A percentile compares a stretch with the other conserved stretches of the same genome.
Evolutionary conservation across 108 stramenopile genomes (phyloP).

Genomic region (Nannochloropsis gaditana): DNA sequence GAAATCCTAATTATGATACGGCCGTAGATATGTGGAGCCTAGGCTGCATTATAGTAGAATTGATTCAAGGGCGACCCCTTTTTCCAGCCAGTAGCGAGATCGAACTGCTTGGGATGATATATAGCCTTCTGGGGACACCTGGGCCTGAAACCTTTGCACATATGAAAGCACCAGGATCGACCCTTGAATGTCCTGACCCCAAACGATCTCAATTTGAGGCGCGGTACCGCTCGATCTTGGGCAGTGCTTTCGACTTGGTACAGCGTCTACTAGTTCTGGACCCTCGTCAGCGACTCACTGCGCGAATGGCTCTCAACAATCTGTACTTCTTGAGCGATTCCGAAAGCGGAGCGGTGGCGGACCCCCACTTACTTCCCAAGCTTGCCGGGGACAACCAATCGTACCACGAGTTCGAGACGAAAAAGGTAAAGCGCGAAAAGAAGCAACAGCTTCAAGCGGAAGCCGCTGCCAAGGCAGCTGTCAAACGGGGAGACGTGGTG

Average conservation of each 20-base stretch:
- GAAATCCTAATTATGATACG: conserved; percentile 52
- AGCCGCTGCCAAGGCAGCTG: background rate
- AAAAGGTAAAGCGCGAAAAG: conserved; percentile 25
- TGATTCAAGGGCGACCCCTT: conserved; percentile 63
- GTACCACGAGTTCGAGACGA: conserved; percentile 50
- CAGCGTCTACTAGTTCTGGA: conserved; percentile 38
- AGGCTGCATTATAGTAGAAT: conserved; percentile 67
- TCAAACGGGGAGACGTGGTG: background rate
- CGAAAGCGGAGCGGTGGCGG: background rate
- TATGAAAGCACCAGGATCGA: background rate
- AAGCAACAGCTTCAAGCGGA: conserved; percentile 1
- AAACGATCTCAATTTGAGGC: conserved; percentile 3
- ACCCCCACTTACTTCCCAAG: conserved; percentile 19
- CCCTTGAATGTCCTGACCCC: background rate
- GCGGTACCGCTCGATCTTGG: background rate
- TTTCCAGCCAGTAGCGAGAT: conserved; percentile 66
- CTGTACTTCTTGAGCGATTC: conserved; percentile 23
- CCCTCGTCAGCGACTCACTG: conserved; percentile 36
- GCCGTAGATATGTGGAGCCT: conserved; percentile 65
- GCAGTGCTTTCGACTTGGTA: conserved; percentile 33
- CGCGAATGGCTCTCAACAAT: conserved; percentile 37
- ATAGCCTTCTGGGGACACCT: conserved; percentile 47
- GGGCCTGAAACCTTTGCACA: conserved; percentile 18
- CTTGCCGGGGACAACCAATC: conserved; percentile 36
- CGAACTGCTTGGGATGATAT: conserved; percentile 66